Percentiles rank a stretch among this genome's conserved stretches.
Evolutionary conservation across 75 land plant genomes (phyloP).

Genomic region (Adiantum capillusveneris): DNA sequence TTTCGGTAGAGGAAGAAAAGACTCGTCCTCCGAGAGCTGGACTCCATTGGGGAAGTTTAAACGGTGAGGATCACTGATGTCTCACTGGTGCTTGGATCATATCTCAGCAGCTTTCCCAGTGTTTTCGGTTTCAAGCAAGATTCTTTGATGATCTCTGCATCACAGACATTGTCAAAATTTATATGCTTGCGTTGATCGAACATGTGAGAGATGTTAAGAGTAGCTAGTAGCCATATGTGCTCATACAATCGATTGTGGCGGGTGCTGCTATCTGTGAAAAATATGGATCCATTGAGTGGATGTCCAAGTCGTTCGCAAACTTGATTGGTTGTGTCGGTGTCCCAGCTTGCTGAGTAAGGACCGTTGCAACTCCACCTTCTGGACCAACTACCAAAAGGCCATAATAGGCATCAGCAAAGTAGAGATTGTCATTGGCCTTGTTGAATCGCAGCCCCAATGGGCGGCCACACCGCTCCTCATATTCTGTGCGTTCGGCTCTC

Average conservation of each 20-base stretch:
- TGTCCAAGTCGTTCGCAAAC: conserved; percentile 73
- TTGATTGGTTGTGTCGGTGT: conserved; percentile 36
- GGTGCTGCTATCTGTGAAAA: conserved; percentile 73
- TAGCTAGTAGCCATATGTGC: neutral
- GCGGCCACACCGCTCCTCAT: conserved; percentile 56
- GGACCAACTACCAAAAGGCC: conserved; percentile 60
- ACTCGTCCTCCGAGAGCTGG: conserved; percentile 48
- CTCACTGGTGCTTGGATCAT: conserved; percentile 46
- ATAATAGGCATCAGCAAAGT: conserved; percentile 75
- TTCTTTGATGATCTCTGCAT: conserved; percentile 52
- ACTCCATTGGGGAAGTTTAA: conserved; percentile 75
- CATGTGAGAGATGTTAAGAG: neutral
- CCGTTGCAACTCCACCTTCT: conserved; percentile 58
- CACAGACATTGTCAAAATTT: neutral
- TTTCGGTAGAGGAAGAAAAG: conserved; percentile 62
- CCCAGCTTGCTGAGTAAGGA: conserved; percentile 43
- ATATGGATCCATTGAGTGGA: conserved; percentile 66
- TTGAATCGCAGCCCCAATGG: conserved; percentile 69
- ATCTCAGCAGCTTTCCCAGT: conserved; percentile 71
- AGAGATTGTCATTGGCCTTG: conserved; percentile 42
- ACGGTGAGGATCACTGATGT: conserved; percentile 47
- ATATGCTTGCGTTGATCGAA: neutral
- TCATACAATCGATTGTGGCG: conserved; percentile 51
- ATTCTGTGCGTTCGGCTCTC: conserved; percentile 36
- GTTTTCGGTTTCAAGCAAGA: conserved; percentile 61